Conservation (phyloP, 768 basidiomycete species). For the Amyloporia xantha region DNA sequence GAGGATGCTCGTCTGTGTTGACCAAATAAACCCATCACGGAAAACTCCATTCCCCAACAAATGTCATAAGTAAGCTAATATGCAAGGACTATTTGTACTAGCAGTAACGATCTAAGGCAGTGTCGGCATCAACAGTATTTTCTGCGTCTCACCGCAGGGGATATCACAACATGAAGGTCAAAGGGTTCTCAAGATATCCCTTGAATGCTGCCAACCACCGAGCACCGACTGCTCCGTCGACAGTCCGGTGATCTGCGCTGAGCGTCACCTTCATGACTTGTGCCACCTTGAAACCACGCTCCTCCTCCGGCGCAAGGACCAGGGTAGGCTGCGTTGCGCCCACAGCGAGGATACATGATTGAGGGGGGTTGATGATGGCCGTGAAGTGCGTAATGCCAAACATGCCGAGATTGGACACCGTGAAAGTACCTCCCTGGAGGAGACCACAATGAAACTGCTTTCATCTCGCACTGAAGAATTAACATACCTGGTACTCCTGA, state of each 20-base stretch:
- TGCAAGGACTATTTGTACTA: background rate
- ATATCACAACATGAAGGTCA: constrained; percentile 94
- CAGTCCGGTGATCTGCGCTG: constrained; percentile 91
- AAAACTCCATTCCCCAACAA: background rate
- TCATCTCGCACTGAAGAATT: background rate
- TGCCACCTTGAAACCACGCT: constrained; percentile 90
- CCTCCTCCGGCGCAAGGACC: constrained; percentile 80
- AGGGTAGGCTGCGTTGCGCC: constrained; percentile 83
- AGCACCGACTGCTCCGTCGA: constrained; percentile 94
- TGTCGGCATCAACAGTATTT: constrained; percentile 1
- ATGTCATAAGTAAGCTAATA: background rate
- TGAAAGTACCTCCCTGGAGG: constrained; percentile 88
- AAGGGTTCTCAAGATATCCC: constrained; percentile 92
- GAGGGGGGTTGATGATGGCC: constrained; percentile 98
- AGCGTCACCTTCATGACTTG: constrained; percentile 95
- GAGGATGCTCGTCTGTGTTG: too few species aligned
- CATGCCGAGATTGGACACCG: constrained; percentile 99
- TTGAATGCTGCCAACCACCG: constrained; percentile 92
- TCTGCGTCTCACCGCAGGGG: background rate
- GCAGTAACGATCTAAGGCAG: background rate
- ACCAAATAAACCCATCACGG: background rate
- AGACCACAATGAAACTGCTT: background rate
- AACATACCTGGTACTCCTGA: constrained; percentile 84
- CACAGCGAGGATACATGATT: constrained; percentile 95
- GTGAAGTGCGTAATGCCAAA: constrained; percentile 93